phyloP scores from a whole-genome alignment of 768 basidiomycete genomes.

The Neoboletus magnificus region DNA sequence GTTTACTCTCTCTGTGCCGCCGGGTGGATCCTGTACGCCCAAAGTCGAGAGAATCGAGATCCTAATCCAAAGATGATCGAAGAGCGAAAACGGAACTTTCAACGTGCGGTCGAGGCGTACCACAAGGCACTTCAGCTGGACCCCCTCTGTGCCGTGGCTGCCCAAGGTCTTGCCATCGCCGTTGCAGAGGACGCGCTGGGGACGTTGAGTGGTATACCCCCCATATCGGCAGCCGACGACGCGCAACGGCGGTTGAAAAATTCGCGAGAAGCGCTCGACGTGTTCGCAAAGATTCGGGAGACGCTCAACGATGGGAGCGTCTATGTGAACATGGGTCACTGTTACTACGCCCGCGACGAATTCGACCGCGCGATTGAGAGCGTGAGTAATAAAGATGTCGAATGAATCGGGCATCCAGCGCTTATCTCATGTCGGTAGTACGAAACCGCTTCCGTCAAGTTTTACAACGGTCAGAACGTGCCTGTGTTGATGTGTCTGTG shows the following conservation, averaged over 20 bases:
- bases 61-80: slow-evolving; percentile 43
- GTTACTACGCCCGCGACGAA: slow-evolving; percentile 89
- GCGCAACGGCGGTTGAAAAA: slow-evolving; percentile 62
- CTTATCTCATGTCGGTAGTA: slow-evolving; percentile 52
- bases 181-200: slow-evolving; percentile 91
- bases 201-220: slow-evolving; percentile 51
- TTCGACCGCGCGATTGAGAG: slow-evolving; percentile 95
- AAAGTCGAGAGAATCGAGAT: slow-evolving; percentile 82
- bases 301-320: slow-evolving; percentile 79
- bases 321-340: slow-evolving; percentile 95
- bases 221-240: slow-evolving; percentile 57
- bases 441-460: slow-evolving; percentile 73
- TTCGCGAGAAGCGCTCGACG: slow-evolving; percentile 81
- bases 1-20: slow-evolving; percentile 88
- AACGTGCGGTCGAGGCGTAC: slow-evolving; percentile 84
- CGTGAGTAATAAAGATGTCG: slow-evolving; percentile 48
- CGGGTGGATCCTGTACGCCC: slow-evolving; percentile 82
- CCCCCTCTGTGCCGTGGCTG: slow-evolving; percentile 85
- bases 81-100: slow-evolving; percentile 76
- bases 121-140: slow-evolving; percentile 87
- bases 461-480: slow-evolving; percentile 70
- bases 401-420: not conserved
- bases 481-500: slow-evolving; percentile 81
- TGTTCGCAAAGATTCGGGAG: slow-evolving; percentile 91
- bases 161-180: slow-evolving; percentile 92